Base-by-base conservation (phyloP, 257 asterid species). In the Solanum corneliomulleri region DNA sequence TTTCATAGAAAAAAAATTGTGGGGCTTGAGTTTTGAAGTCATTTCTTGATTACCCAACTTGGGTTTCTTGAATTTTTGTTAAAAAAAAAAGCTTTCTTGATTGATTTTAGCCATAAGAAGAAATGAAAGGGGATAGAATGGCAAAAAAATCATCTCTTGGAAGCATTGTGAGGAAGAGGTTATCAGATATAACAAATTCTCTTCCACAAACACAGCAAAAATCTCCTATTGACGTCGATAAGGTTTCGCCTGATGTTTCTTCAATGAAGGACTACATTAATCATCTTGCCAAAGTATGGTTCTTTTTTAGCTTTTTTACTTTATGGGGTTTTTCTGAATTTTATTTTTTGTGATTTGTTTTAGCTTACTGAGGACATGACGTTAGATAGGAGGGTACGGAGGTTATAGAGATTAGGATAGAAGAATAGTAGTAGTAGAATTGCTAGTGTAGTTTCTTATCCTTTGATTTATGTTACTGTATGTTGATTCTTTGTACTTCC, bases 171-270 rank as follows among this genome's bases (percentile, higher is more conserved):
- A 93, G 95, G 72, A 92, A 89, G 91, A 92, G 92, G 90, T 92
- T 96, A 56, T 94, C 98, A 27, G 99, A 96, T 88, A 94, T 96
- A 42, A 93, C 97, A 41, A 95, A 96, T 92, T 89, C 94, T 27
- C 83, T 84, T 78, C 97, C 97, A 47, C 96, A 95, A 88, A 49
- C 97, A 47, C 96, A 95, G 80, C 86, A 90, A n/a, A 96, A 92
- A 87, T 91, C 95, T 39, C 94, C 96, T 5, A 74, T 82, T 5
- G n/a, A 87, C 88, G 85, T 76, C 13, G 94, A 90, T 15, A 91
- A 92, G 87, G 70, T 85, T 80, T 70, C 89, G 1, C 82, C 80
- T 12, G 91, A 92, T 88, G 78, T 88, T 89, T 88, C 91, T 86
- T 91, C 94, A 16, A 83, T 87, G 42, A 91, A 91, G 85, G 94